Evolutionary conservation across 257 asterid species (phyloP), one percentile per base, ranked within the genome.

Genomic region (Nicotiana benthamiana): DNA sequence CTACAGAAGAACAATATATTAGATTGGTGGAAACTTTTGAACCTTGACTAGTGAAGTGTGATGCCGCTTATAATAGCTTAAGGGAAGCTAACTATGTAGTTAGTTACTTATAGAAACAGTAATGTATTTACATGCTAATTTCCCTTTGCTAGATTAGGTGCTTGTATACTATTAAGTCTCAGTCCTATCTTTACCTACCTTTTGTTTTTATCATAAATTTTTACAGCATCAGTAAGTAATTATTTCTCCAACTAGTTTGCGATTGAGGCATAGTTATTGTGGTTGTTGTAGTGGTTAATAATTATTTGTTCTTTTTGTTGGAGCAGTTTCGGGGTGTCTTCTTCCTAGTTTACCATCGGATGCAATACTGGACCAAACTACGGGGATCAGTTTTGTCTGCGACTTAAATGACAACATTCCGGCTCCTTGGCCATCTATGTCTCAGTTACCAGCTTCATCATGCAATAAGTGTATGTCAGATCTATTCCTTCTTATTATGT

Each of bases 391-490:
- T 85, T 96, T 96, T 80, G 90, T 92, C n/a, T 96, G 99, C 70
- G 99, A 96, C 85, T 90, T 96, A 87, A 96, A 96, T 24, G 99
- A 96, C 82, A 94, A 96, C 82, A 94, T 96, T 86, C 98, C 97
- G 18, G 98, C 99, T 75, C 99, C 97, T 36, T 96, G 99, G 99
- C 99, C 98, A 78, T 85, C 94, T 72, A 61, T 88, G 34, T 63
- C 93, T 74, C 94, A 87, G 83, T 80, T 91, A 77, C 92, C 87
- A 15, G 79, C 91, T 87, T 91, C 99, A 7, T 86, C 97, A 30
- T 96, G 99, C 95, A 94, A 94, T 83, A 96, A 90, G 86, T 85
- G 99, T 96, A 90, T 2, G 93, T 64, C 43, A 24, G 24, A 56
- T 36, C 2, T 32, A 46, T 53, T 8, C 56, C 40, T 54, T 65